A percentile compares a stretch with the other conserved stretches of the same genome.
phyloP scores from a whole-genome alignment of 2,329 filamentous ascomycete genomes.

The Penicillium janthinellum region DNA sequence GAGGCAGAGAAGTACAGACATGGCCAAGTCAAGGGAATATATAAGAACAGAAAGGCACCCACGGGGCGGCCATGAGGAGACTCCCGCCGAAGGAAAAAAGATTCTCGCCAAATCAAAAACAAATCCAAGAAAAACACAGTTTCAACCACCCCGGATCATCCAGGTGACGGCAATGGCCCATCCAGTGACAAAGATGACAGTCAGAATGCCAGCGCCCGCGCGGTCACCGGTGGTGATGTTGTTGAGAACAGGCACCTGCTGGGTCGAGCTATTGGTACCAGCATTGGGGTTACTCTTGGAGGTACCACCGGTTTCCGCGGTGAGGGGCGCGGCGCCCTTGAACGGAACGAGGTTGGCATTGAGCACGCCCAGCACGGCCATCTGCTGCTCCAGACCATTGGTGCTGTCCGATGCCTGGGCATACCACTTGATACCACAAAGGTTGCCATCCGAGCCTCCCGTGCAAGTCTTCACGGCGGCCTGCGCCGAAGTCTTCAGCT shows the following conservation, averaged over 20 bases:
- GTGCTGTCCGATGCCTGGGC: slow-evolving; percentile 40
- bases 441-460: slow-evolving; percentile 57
- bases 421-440: slow-evolving; percentile 55
- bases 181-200: slow-evolving; percentile 30
- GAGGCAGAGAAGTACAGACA: slow-evolving; percentile 6
- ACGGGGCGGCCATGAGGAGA: slow-evolving; percentile 3
- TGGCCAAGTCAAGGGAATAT: slow-evolving; percentile 13
- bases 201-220: slow-evolving; percentile 42
- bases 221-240: slow-evolving; percentile 39
- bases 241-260: slow-evolving; percentile 11
- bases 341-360: slow-evolving; percentile 34
- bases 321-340: slow-evolving; percentile 42
- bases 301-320: slow-evolving; percentile 59
- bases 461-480: slow-evolving; percentile 67
- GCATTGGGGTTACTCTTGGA: slow-evolving; percentile 52
- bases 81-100: not conserved
- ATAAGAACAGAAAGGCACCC: slow-evolving; percentile 18
- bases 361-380: slow-evolving; percentile 44
- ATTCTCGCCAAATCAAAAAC: not conserved
- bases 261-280: slow-evolving; percentile 32
- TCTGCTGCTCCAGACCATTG: slow-evolving; percentile 44
- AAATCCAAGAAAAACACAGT: not conserved
- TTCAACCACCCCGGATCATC: slow-evolving; percentile 33
- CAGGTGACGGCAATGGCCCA: slow-evolving; percentile 35
- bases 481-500: slow-evolving; percentile 59